A percentile compares a stretch with the other conserved stretches of the same genome.
phyloP scores from a whole-genome alignment of 2,329 filamentous ascomycete genomes.

The Phyllosticta ampelicida region DNA sequence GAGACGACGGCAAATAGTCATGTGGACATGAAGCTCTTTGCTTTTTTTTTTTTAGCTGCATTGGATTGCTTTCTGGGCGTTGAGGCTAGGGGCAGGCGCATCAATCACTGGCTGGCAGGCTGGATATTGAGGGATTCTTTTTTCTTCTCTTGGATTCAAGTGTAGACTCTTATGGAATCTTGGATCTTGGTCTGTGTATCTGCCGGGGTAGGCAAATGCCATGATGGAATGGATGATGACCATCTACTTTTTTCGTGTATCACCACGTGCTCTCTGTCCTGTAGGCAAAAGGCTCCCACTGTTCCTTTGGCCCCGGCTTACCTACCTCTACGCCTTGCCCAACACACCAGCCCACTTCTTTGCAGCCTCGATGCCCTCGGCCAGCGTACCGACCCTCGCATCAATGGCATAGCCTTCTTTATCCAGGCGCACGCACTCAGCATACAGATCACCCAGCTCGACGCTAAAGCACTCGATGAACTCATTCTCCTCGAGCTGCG shows the following conservation, averaged over 20 bases:
- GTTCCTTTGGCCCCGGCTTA: not conserved
- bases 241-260: too few species aligned
- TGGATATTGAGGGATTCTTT: not conserved
- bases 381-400: slow-evolving; percentile 64
- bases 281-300: not conserved
- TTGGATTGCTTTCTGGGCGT: not conserved
- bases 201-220: too few species aligned
- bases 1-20: not conserved
- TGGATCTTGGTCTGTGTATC: too few species aligned
- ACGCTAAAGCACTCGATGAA: slow-evolving; percentile 72
- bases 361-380: slow-evolving; percentile 66
- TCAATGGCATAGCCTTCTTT: slow-evolving; percentile 67
- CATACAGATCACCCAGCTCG: slow-evolving; percentile 52
- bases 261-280: too few species aligned
- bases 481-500: slow-evolving; percentile 66
- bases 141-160: not conserved
- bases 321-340: not conserved
- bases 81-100: not conserved
- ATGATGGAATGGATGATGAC: too few species aligned
- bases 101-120: not conserved
- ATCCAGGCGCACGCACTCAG: slow-evolving; percentile 56
- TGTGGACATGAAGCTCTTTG: not conserved
- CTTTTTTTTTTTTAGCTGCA: not conserved
- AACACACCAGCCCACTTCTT: slow-evolving; percentile 32
- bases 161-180: not conserved